A percentile compares a stretch with the other conserved stretches of the same genome.
phyloP scores from a whole-genome alignment of 345 rosid species.

The Gossypium raimondii region DNA sequence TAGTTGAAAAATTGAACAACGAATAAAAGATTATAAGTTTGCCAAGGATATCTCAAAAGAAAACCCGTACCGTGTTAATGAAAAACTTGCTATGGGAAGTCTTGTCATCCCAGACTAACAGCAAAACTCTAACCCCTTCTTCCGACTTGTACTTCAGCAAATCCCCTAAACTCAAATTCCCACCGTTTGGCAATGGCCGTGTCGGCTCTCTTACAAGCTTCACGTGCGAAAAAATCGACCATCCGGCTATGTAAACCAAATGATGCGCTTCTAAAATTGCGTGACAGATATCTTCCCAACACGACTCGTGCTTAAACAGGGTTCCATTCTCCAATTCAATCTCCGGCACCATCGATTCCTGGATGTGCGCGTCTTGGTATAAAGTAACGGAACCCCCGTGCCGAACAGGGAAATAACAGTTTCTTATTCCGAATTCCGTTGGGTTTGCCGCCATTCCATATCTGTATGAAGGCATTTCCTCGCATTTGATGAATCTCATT shows the following conservation, averaged over 20 bases:
- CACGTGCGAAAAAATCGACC: slow-evolving; percentile 82
- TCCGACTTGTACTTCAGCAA: slow-evolving; percentile 73
- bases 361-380: slow-evolving; percentile 81
- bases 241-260: slow-evolving; percentile 68
- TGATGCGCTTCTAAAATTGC: slow-evolving; percentile 84
- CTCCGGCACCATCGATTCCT: slow-evolving; percentile 39
- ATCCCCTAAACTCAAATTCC: slow-evolving; percentile 63
- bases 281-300: slow-evolving; percentile 94
- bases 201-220: slow-evolving; percentile 66
- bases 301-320: slow-evolving; percentile 40
- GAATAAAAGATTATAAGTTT: neutral
- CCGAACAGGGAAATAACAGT: slow-evolving; percentile 70
- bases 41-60: neutral
- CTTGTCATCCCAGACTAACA: slow-evolving; percentile 94
- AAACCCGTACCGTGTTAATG: slow-evolving; percentile 53
- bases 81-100: slow-evolving; percentile 75
- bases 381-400: slow-evolving; percentile 57
- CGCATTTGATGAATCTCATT: slow-evolving; percentile 52
- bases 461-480: slow-evolving; percentile 33
- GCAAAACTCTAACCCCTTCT: slow-evolving; percentile 79
- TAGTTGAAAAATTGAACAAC: neutral
- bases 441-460: slow-evolving; percentile 42
- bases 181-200: slow-evolving; percentile 54
- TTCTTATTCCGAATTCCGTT: slow-evolving; percentile 27
- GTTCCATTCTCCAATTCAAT: slow-evolving; percentile 59